Base-by-base conservation (phyloP, 148 eudicot species). In the Spergularia bocconei region DNA sequence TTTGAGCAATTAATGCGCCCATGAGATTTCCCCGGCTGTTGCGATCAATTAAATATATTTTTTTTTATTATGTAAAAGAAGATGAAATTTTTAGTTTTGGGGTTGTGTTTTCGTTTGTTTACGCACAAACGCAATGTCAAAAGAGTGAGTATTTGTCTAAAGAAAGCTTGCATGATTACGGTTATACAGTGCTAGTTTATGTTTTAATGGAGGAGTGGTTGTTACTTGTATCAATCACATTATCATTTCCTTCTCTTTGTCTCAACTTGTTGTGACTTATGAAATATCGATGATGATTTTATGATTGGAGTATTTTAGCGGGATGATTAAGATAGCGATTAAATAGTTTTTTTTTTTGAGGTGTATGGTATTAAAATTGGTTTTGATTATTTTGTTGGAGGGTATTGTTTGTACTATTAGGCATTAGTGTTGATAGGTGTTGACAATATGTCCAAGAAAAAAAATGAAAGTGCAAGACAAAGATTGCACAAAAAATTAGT, bases 11-110 rank as follows among this genome's bases (percentile, higher is more conserved):
- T 41, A 79, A 79, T 79, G 82, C 78, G 55, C 38, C 56, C 77
- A 79, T 74, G 82, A 69, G 82, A 54, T 21, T 58, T 20, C 33
- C 29, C 78, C 82, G 70, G 50, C 65, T 74, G 51, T 79, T 79
- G 67, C 82, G 82, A 74, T 67, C 71, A 52, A 12, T 17, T 48
- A 66, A 47, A 29, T 36, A 25, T 17, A n/a, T 29, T 29, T 29
- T 29, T 2, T 29, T 29, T 29, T n/a, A n/a, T 29, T 29, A 29
- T 29, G 36, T 29, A 29, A 29, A 29, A 29, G 36, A 29, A 29
- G 4, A 29, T 2, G 4, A 29, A 3, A 29, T 29, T 29, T 29
- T 2, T 29, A 29, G 36, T 29, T 29, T 29, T 29, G 3, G 55
- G 10, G 55, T 13, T 67, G 14, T 13, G 33, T 19, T 55, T 51